Evolutionary conservation across 2,329 filamentous ascomycete species (phyloP).

Genomic region (Xylaria sp.): DNA sequence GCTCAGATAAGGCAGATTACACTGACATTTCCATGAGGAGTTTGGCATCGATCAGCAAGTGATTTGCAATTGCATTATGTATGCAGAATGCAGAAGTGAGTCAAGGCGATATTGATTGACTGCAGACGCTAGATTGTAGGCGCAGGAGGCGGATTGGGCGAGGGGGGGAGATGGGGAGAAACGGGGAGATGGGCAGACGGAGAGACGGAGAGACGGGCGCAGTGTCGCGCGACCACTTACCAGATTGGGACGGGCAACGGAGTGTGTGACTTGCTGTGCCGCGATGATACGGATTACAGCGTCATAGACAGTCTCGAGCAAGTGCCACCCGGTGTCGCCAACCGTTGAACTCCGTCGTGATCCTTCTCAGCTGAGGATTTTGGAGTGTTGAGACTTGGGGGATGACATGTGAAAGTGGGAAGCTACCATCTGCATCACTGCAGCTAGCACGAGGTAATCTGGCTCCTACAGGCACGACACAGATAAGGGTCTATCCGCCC

Average conservation of each 20-base stretch:
- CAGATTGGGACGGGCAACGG: slow-evolving; percentile 6
- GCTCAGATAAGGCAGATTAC: too few relatives aligned
- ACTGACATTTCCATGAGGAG: too few relatives aligned
- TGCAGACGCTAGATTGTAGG: too few relatives aligned
- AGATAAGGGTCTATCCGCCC: too few relatives aligned
- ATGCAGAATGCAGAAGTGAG: too few relatives aligned
- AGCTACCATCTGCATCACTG: background rate
- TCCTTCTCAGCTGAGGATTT: background rate
- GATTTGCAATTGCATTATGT: too few relatives aligned
- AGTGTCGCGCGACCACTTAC: slow-evolving; percentile 21
- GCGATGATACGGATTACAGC: background rate
- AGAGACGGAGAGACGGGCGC: background rate
- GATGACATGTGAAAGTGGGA: background rate
- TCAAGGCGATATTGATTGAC: too few relatives aligned
- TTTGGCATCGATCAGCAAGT: too few relatives aligned
- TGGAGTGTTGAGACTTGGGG: background rate
- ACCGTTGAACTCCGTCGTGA: background rate
- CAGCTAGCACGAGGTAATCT: too few relatives aligned
- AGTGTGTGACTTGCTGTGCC: background rate
- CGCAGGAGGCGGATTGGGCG: too few relatives aligned
- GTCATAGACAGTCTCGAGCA: background rate
- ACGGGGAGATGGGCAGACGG: background rate
- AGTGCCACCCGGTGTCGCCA: background rate
- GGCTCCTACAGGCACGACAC: too few relatives aligned
- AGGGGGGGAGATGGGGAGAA: background rate